Evolutionary conservation across 1,284 basidiomycete species (phyloP), one percentile per base, ranked within the genome.

Genomic region (Leccinum ponderosum): DNA sequence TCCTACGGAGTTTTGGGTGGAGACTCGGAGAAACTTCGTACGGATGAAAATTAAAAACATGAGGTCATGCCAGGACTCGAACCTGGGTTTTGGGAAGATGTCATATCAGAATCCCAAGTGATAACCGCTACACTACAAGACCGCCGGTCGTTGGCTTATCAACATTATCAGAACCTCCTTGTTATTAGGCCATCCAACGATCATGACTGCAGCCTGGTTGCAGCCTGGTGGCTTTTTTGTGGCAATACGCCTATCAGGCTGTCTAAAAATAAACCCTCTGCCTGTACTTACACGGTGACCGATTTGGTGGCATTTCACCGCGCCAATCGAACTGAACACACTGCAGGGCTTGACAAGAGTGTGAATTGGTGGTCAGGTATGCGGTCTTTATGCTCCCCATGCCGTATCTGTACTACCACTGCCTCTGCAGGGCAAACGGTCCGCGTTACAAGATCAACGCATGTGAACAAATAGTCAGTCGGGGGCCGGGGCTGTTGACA

Each of bases 71-170:
- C 63, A 65, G 64, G 64, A 65, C 7, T 65, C 64, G 64, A 65
- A 65, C 64, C 64, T 65, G 64, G 64, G 64, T 65, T 25, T 50
- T 64, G 63, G 62, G 64, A 65, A 65, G 29, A 60, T 59, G 2
- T 20, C 9, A 37, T 82, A 82, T 56, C 79, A 83, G 81, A 83
- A 83, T 82, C 82, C 76, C 75, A 77, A 76, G 82, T 83, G 82
- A 81, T 83, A 83, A 83, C 81, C 82, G 73, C 81, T 83, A 50
- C 48, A 50, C 48, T 50, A 50, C 48, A 50, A 27, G 47, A 83
- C 81, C 82, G 73, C 20, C 22, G 22, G 11, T 48, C 47, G 4
- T 48, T 25, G 5, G 20, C 12, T 25, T 17, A 17, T 42, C n/a
- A 17, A 17, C n/a, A 17, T 42, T 42, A 17, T 17, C 39, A 42